Evolutionary conservation across 2,329 filamentous ascomycete species (phyloP), one percentile per base, ranked within the genome.

Genomic region (Rutstroemia sp.): DNA sequence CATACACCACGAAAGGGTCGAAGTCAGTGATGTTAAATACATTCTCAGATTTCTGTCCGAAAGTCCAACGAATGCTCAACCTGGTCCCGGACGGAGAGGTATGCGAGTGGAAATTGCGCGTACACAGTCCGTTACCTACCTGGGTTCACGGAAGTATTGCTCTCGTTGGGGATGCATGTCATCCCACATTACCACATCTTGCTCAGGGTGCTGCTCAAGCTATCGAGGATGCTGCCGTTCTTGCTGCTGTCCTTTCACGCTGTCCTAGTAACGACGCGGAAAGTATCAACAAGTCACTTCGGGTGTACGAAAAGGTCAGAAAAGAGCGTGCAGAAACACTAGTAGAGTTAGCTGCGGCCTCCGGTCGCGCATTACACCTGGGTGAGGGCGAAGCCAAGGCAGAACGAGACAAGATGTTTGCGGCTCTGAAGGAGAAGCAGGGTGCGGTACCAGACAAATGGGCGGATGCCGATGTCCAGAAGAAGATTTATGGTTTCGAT

Each of bases 181-280:
- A 88, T 65, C 82, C 83, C 1, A 87, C 83, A 19, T 77, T 87
- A 48, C 84, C 84, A 1, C 87, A 87, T 64, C 75, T 86, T 4
- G 82, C 79, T 46, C 83, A 87, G 70, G 84, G 85, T 39, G 83
- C 84, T 10, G 83, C 84, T 8, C 84, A 85, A 73, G 82, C 83
- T 8, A 82, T 86, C 49, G 84, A 88, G 67, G 84, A 88, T 63
- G 83, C 79, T 1, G 82, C 79, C 4, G 78, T 82, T 2, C 68
- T 87, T 17, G 80, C 78, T 46, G 79, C 80, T 61, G 75, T 77
- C 2, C 70, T 85, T 23, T 69, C 70, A 1, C 50, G 68, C 69
- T 38, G 69, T 73, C 59, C 71, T 73, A 45, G 47, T n/a, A 51
- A 67, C 25, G 63, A 65, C 51, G 65, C 70, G 5, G 67, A 67